Percentiles rank a stretch among this genome's conserved stretches.
phyloP scores from a whole-genome alignment of 2,329 filamentous ascomycete genomes.

The Xylaria sp. region DNA sequence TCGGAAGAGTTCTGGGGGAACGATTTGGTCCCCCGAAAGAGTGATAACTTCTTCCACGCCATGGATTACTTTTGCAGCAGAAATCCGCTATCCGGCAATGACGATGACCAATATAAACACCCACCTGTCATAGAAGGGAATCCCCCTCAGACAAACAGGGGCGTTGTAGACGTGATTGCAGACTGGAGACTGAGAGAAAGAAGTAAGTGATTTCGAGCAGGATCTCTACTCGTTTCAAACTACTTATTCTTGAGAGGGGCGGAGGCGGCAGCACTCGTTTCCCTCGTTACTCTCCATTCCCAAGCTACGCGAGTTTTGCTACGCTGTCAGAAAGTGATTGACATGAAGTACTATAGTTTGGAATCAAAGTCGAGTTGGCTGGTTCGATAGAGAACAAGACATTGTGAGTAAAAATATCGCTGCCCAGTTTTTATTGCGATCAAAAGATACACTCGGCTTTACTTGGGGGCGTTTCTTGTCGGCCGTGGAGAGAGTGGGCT shows the following conservation, averaged over 20 bases:
- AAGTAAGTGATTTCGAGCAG: not conserved
- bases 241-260: not conserved
- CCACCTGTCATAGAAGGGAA: not conserved
- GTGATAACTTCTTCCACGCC: constrained; percentile 22
- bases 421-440: not conserved
- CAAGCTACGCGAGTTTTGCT: not conserved
- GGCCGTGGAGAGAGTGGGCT: not conserved
- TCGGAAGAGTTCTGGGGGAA: constrained; percentile 24
- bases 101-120: not conserved
- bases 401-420: constrained; percentile 9
- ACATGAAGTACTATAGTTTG: constrained; percentile 15
- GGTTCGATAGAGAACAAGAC: not conserved
- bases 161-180: not conserved
- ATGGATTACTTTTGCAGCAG: not conserved
- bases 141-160: not conserved
- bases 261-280: not conserved
- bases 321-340: not conserved
- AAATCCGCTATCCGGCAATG: not conserved
- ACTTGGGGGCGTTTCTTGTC: not conserved
- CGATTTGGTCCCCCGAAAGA: constrained; percentile 14
- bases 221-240: not conserved
- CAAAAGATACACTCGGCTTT: not conserved
- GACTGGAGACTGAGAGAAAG: constrained; percentile 9
- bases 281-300: not conserved
- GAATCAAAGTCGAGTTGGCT: constrained; percentile 9